Percentiles rank a stretch among this genome's conserved stretches.
Evolutionary conservation across 345 rosid genomes (phyloP).

Genomic region (Ceriops tagal): DNA sequence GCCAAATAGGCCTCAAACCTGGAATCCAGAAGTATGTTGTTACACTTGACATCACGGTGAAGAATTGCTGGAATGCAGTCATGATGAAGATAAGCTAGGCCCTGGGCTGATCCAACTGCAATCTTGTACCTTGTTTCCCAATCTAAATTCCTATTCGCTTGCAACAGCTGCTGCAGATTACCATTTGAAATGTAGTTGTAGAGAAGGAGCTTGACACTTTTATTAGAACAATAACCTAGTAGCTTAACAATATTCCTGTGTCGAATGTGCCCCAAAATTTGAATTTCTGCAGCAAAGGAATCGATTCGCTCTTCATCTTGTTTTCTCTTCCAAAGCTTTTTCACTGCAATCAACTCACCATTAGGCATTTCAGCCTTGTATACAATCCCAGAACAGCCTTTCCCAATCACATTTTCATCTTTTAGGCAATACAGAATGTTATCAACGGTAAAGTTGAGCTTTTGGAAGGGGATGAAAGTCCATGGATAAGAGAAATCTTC

Average conservation of each 20-base stretch:
- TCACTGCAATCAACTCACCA: constrained; percentile 76
- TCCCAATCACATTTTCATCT: constrained; percentile 86
- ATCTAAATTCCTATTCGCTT: constrained; percentile 61
- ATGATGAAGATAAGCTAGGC: constrained; percentile 81
- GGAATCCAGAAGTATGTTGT: constrained; percentile 83
- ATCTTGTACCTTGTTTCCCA: constrained; percentile 94
- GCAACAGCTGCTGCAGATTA: constrained; percentile 72
- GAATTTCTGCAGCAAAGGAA: constrained; percentile 89
- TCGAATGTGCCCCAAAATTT: constrained; percentile 83
- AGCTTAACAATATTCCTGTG: constrained; percentile 88
- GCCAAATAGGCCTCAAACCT: constrained; percentile 79
- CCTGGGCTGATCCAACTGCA: constrained; percentile 68
- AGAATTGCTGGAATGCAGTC: constrained; percentile 87
- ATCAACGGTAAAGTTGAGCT: constrained; percentile 62
- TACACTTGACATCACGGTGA: constrained; percentile 90
- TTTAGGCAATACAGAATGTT: constrained; percentile 68
- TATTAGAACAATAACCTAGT: constrained; percentile 83
- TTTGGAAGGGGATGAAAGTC: constrained; percentile 95
- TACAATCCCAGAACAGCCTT: constrained; percentile 92
- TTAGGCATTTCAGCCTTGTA: constrained; percentile 82
- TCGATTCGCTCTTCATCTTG: constrained; percentile 56
- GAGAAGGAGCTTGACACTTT: constrained; percentile 73
- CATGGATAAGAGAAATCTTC: constrained; percentile 95
- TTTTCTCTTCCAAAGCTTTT: constrained; percentile 84
- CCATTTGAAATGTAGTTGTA: constrained; percentile 85